Evolutionary conservation across 192 early-diverging fungal genomes (phyloP), one percentile per base, ranked within the genome.

Genomic region (Coemansia sp.): DNA sequence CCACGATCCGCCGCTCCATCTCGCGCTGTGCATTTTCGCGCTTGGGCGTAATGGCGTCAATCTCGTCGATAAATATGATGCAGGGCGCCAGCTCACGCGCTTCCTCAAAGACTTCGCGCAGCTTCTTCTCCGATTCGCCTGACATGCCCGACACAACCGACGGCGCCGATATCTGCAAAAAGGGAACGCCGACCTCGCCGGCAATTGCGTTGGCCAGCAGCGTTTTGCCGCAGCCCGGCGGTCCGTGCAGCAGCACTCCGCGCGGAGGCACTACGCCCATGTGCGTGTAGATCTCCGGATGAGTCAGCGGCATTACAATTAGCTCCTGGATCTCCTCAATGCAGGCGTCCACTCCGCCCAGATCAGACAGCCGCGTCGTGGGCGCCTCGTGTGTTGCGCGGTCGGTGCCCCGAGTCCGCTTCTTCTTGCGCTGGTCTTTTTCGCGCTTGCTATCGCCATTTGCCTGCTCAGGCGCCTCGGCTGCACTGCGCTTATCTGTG

Each of bases 51-150:
- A 98, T 97, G 14, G 94, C 93, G 72, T 98, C 96, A 59, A 98
- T 97, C 72, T 98, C 96, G 69, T 98, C 96, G 64, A 98, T 94
- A 63, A 98, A 98, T 57, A 98, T 82, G 21, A 98, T 65, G 75
- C 92, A 95, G 0, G 94, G 94, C 6, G 94, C 94, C 59, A 87
- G 71, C 5, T 83, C 88, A 56, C 85, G 91, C 4, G 95, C 96
- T 66, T 98, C 94, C n/a, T 95, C 93, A 85, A 98, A 98, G 0
- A 98, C 85, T 66, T 97, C 97, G 26, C 97, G 86, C 22, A 98
- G 89, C 82, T 97, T 97, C 72, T 98, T 97, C 73, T 98, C 97
- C 5, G 92, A 94, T 76, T 98, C 97, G 46, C 97, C 97, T 17
- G 95, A 97, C 94, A 98, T 97, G 12, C 94, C 95, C 17, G 93